Evolutionary conservation across 768 basidiomycete species (phyloP).

Genomic region (Trametes cinnabarina): DNA sequence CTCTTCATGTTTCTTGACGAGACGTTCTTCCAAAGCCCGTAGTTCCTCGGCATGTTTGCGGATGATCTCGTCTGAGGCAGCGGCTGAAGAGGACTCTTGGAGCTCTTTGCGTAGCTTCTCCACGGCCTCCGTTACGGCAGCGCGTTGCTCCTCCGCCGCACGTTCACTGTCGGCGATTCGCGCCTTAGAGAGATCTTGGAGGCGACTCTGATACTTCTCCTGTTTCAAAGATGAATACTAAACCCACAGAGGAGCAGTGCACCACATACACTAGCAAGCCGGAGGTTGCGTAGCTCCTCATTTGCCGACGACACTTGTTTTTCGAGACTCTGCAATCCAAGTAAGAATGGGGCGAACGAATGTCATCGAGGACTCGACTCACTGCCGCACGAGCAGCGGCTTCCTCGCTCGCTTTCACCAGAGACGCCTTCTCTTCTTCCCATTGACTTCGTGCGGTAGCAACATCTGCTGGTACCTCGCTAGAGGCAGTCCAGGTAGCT

Average conservation of each 20-base stretch:
- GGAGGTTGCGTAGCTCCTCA: conserved; percentile 25
- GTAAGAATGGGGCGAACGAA: background rate
- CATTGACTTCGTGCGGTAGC: conserved; percentile 36
- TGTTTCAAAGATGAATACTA: conserved; percentile 26
- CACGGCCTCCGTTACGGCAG: conserved; percentile 54
- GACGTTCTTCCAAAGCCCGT: conserved; percentile 49
- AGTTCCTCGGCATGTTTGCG: conserved; percentile 64
- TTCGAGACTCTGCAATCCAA: conserved; percentile 19
- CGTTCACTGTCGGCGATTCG: conserved; percentile 47
- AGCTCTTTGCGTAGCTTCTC: conserved; percentile 53
- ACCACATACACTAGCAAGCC: conserved; percentile 23
- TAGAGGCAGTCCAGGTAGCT: conserved; percentile 36
- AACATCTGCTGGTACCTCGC: conserved; percentile 24
- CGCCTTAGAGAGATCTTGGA: conserved; percentile 51
- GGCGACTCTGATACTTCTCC: conserved; percentile 61
- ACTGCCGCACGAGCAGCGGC: conserved; percentile 61
- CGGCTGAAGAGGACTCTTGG: conserved; percentile 28
- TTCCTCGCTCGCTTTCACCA: conserved; percentile 59
- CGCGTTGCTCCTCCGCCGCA: conserved; percentile 42
- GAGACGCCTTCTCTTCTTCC: conserved; percentile 60
- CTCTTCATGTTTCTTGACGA: conserved; percentile 51
- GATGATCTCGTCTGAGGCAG: conserved; percentile 37
- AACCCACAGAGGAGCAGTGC: background rate
- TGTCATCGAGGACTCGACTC: background rate
- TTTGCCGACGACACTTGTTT: conserved; percentile 25